phyloP scores from a whole-genome alignment of 805 yeast genomes.

The Saturnispora saitoi region DNA sequence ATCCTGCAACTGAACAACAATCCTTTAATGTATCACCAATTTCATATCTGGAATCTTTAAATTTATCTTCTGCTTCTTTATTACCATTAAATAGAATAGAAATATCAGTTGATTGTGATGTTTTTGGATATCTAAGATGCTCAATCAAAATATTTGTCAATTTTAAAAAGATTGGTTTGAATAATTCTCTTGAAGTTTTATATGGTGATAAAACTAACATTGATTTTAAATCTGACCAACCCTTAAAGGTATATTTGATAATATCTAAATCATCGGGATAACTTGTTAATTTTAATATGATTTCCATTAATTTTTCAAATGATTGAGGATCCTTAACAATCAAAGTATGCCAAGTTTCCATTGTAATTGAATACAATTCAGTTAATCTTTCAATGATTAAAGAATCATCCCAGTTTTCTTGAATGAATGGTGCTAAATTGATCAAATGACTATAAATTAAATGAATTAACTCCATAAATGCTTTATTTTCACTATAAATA shows the following conservation, averaged over 20 bases:
- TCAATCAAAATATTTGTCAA: slow-evolving; percentile 53
- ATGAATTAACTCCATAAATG: slow-evolving; percentile 28
- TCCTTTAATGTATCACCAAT: slow-evolving; percentile 98
- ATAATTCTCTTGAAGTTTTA: slow-evolving; percentile 40
- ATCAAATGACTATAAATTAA: slow-evolving; percentile 51
- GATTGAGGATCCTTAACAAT: slow-evolving; percentile 64
- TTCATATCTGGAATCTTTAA: slow-evolving; percentile 87
- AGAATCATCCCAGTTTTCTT: slow-evolving; percentile 45
- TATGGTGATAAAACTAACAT: slow-evolving; percentile 54
- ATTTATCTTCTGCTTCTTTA: slow-evolving; percentile 81
- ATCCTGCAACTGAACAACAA: slow-evolving; percentile 86
- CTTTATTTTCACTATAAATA: slow-evolving; percentile 61
- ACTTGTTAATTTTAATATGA: slow-evolving; percentile 60
- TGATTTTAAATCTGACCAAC: slow-evolving; percentile 81
- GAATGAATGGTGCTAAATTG: slow-evolving; percentile 45
- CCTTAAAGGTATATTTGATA: slow-evolving; percentile 82
- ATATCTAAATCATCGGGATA: slow-evolving; percentile 80
- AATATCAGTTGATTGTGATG: slow-evolving; percentile 28
- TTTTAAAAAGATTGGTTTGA: slow-evolving; percentile 47
- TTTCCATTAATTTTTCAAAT: slow-evolving; percentile 66
- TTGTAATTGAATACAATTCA: slow-evolving; percentile 80
- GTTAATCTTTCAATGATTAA: slow-evolving; percentile 64
- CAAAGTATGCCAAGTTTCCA: slow-evolving; percentile 89
- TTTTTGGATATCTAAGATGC: slow-evolving; percentile 68
- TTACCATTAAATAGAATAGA: slow-evolving; percentile 52